phyloP scores from a whole-genome alignment of 805 yeast species.

The Wickerhamomyces kurtzmanii region DNA sequence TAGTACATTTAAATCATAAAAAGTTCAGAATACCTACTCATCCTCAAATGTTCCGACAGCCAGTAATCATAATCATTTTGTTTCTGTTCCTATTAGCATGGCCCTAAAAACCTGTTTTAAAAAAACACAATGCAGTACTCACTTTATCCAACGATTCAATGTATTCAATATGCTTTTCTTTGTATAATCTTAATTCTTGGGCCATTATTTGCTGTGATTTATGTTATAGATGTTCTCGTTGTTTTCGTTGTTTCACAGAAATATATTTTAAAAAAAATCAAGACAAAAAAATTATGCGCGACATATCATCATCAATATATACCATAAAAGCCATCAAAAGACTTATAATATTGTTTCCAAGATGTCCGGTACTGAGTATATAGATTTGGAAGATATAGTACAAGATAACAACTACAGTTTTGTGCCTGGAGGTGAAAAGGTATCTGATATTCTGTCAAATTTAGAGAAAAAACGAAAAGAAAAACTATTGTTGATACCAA shows the following conservation, averaged over 20 bases:
- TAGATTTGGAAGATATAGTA: constrained; percentile 13
- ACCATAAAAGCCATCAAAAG: too few relatives aligned
- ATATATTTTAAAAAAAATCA: not conserved
- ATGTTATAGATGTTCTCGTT: not conserved
- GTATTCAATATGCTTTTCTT: constrained; percentile 50
- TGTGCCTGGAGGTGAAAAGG: constrained; percentile 13
- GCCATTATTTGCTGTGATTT: not conserved
- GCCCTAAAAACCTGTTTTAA: too few relatives aligned
- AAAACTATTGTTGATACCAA: constrained; percentile 36
- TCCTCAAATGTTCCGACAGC: constrained; percentile 80
- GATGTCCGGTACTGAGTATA: not conserved
- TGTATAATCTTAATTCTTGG: constrained; percentile 8
- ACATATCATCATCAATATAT: too few relatives aligned
- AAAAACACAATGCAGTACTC: too few relatives aligned
- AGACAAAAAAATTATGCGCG: not conserved
- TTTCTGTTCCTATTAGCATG: too few relatives aligned
- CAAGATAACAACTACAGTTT: constrained; percentile 13
- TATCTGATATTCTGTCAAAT: constrained; percentile 15
- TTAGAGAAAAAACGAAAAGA: constrained; percentile 18
- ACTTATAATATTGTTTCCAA: too few relatives aligned
- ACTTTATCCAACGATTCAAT: constrained; percentile 44
- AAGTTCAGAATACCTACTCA: too few relatives aligned
- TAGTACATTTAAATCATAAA: too few relatives aligned
- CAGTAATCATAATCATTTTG: constrained; percentile 67
- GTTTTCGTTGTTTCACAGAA: not conserved